Percentiles rank a stretch among this genome's conserved stretches.
Conservation (phyloP, 2,329 filamentous ascomycete species). For the Claviceps lovelessii region DNA sequence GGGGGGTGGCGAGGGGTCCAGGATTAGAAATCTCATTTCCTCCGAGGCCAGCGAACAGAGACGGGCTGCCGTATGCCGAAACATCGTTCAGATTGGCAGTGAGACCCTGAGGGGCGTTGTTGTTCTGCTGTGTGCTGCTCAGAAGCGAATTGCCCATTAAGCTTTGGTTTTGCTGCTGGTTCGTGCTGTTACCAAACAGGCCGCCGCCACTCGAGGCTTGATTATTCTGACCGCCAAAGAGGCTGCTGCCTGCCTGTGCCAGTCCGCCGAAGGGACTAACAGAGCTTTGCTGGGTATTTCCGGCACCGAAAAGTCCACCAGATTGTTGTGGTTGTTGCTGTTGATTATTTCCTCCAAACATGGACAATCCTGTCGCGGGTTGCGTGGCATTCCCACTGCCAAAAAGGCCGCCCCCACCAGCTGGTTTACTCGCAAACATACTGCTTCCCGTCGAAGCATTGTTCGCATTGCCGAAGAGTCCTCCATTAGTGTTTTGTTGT, state of each 20-base stretch:
- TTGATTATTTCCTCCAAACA: constrained; percentile 31
- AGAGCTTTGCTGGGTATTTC: constrained; percentile 25
- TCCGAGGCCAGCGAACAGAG: constrained; percentile 64
- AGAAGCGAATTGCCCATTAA: constrained; percentile 42
- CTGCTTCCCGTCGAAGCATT: constrained; percentile 18
- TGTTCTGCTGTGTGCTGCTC: constrained; percentile 34
- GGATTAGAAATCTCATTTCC: constrained; percentile 52
- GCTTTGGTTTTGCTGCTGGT: constrained; percentile 35
- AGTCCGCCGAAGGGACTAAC: constrained; percentile 38
- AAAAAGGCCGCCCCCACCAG: constrained; percentile 26
- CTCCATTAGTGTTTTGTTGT: constrained; percentile 22
- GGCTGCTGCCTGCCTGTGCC: constrained; percentile 30
- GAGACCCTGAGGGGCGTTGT: constrained; percentile 46
- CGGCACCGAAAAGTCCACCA: constrained; percentile 35
- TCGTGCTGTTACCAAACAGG: constrained; percentile 32
- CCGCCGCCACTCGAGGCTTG: constrained; percentile 28
- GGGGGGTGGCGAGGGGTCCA: constrained; percentile 80
- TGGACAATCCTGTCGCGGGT: constrained; percentile 24
- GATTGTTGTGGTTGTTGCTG: constrained; percentile 18
- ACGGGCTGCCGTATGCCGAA: constrained; percentile 81
- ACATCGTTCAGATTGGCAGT: constrained; percentile 68
- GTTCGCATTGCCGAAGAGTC: constrained; percentile 17
- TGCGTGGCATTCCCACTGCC: constrained; percentile 20
- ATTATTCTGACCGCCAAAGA: constrained; percentile 39
- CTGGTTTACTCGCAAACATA: constrained; percentile 24